Evolutionary conservation across 1,139 yeast genomes (phyloP).

Genomic region (Keqinozyma sinolaborantium): DNA sequence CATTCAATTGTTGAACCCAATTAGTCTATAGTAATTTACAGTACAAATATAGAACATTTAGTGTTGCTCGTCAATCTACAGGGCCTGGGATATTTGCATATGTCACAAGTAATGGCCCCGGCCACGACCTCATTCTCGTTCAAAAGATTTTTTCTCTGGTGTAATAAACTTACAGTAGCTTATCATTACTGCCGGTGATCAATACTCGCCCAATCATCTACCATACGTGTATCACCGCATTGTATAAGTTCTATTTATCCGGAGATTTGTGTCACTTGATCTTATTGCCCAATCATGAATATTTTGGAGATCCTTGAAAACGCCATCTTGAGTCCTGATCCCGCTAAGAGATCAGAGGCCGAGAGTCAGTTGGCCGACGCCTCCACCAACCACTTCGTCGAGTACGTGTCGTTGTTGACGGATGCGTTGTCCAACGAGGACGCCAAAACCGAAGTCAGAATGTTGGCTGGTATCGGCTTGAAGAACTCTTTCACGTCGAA

Average conservation of each 20-base stretch:
- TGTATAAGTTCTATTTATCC: too few relatives aligned
- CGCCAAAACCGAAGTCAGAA: slow-evolving; percentile 77
- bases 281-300: slow-evolving; percentile 41
- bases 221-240: too few relatives aligned
- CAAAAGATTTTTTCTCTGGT: neutral
- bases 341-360: slow-evolving; percentile 71
- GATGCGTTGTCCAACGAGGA: slow-evolving; percentile 67
- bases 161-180: too few relatives aligned
- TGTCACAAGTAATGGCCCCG: too few relatives aligned
- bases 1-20: slow-evolving; percentile 36
- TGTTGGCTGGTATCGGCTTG: slow-evolving; percentile 84
- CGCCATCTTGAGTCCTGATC: slow-evolving; percentile 68
- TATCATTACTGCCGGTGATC: too few relatives aligned
- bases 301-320: slow-evolving; percentile 73
- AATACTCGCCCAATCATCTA: too few relatives aligned
- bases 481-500: slow-evolving; percentile 88
- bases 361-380: slow-evolving; percentile 74
- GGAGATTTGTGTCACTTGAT: neutral
- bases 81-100: too few relatives aligned
- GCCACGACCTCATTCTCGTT: neutral
- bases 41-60: too few relatives aligned
- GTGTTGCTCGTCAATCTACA: too few relatives aligned
- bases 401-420: slow-evolving; percentile 68
- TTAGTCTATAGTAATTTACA: too few relatives aligned
- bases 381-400: slow-evolving; percentile 70